Evolutionary conservation across 768 basidiomycete genomes (phyloP), one percentile per base, ranked within the genome.

Genomic region (Punctularia strigosozonata): DNA sequence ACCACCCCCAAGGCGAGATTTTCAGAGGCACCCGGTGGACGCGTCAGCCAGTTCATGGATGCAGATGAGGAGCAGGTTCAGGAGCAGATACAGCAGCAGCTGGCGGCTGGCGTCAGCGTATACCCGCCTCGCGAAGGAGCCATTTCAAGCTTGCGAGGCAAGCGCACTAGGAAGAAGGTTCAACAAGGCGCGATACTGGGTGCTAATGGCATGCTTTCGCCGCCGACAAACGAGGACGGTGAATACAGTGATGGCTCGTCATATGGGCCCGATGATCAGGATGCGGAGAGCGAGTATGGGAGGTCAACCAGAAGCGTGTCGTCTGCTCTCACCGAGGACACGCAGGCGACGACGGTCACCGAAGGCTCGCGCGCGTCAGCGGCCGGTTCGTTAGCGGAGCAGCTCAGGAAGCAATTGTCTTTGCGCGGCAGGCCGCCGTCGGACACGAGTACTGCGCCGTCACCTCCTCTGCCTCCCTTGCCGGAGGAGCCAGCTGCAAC

Each of bases 21-120:
- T 19, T 68, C 71, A 4, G 58, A 58, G 21, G 53, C 50, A 2
- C 66, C 67, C 37, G 66, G 59, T 50, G 75, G 75, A 14, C 73
- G 75, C 5, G 68, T 70, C 3, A 89, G 87, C 8, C 87, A 88
- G 49, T 89, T 89, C 51, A 80, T 87, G 80, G 87, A 90, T 55
- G 87, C 87, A 3, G 86, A 90, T 47, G 86, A 87, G 38, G 77
- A 72, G 10, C 68, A 80, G 47, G 86, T 85, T 6, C 74, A 83
- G 46, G 80, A 84, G 50, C 88, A 92, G 55, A 85, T 94, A 32
- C 85, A 90, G 51, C 78, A 84, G 44, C 86, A 86, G 43, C 60
- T 92, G 22, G 79, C 72, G 24, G 79, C 77, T 40, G 87, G 83
- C 25, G 78, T 73, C 13, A 75, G 71, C 40, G 64, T 84, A 43